phyloP scores from a whole-genome alignment of 331 rosid species.

The Arachis monticola region DNA sequence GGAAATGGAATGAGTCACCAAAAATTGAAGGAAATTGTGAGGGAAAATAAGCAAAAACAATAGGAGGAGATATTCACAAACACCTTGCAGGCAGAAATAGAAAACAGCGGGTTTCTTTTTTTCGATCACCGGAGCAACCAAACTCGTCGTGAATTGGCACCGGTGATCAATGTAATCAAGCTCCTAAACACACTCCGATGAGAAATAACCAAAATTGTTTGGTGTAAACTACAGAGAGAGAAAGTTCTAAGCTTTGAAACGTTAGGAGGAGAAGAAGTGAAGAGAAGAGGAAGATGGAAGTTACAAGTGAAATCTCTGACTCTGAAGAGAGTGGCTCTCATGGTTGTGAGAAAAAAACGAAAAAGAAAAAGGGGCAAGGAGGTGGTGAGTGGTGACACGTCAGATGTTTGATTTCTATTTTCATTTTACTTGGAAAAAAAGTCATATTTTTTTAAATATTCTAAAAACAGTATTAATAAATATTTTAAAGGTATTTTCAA shows the following conservation, averaged over 20 bases:
- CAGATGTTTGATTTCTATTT: slow-evolving; percentile 37
- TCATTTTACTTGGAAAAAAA: neutral
- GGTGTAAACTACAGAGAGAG: slow-evolving; percentile 3
- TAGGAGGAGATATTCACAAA: neutral
- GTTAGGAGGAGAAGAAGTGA: neutral
- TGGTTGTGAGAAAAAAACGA: slow-evolving; percentile 1
- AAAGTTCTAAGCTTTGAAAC: slow-evolving; percentile 14
- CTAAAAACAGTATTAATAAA: too few species aligned
- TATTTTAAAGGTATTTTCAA: too few species aligned
- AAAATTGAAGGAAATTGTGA: neutral
- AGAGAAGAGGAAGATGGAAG: neutral
- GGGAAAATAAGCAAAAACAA: neutral
- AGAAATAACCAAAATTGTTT: neutral
- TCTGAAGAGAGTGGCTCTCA: slow-evolving; percentile 9
- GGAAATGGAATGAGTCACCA: neutral
- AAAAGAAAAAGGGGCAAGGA: slow-evolving; percentile 30
- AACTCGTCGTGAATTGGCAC: neutral
- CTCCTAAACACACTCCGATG: neutral
- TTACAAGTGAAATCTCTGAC: slow-evolving; percentile 17
- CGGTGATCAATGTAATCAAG: neutral
- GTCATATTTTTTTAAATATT: too few species aligned
- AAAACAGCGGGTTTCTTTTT: neutral
- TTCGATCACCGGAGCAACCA: neutral
- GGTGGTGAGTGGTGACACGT: slow-evolving; percentile 52
- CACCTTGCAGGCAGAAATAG: neutral